Percentiles rank a stretch among this genome's conserved stretches.
phyloP scores from a whole-genome alignment of 805 yeast genomes.

The Wickerhamomyces ciferrii region DNA sequence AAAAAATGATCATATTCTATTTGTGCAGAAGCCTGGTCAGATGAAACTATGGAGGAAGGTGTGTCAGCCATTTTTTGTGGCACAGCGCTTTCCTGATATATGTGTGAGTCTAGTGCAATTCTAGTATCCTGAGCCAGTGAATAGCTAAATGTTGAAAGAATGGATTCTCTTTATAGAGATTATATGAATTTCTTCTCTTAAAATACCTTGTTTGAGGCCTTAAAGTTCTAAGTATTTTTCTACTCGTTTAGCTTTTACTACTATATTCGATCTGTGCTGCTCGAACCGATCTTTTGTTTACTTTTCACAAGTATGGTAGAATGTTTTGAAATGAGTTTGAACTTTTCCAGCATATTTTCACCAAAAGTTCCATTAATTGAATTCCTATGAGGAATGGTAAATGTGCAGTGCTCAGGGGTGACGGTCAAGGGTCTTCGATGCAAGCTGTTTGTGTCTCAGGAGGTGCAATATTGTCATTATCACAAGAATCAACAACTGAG shows the following conservation, averaged over 20 bases:
- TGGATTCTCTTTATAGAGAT: no score
- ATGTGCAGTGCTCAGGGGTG: constrained; percentile 14
- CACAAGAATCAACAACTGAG: constrained; percentile 8
- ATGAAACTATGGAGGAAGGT: not conserved
- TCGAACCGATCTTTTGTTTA: not conserved
- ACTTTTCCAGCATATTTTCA: no score
- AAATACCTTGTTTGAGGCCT: no score
- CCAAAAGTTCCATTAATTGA: no score
- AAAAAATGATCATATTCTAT: not conserved
- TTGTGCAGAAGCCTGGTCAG: not conserved
- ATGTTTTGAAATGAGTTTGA: no score
- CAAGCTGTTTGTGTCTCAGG: constrained; percentile 3
- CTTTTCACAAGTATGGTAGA: no score
- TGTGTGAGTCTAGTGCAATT: not conserved
- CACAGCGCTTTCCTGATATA: not conserved
- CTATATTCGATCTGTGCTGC: no score
- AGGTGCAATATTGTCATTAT: constrained; percentile 9
- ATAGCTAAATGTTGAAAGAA: not conserved
- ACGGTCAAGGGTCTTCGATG: constrained; percentile 13
- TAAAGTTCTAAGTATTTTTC: no score
- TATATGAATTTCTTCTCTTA: no score
- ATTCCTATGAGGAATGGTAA: not conserved
- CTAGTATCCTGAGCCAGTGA: not conserved
- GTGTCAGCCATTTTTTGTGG: not conserved
- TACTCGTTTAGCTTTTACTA: no score